Percentiles rank a stretch among this genome's conserved stretches.
Conservation (phyloP, 116 monocot species). For the Zostera marina region DNA sequence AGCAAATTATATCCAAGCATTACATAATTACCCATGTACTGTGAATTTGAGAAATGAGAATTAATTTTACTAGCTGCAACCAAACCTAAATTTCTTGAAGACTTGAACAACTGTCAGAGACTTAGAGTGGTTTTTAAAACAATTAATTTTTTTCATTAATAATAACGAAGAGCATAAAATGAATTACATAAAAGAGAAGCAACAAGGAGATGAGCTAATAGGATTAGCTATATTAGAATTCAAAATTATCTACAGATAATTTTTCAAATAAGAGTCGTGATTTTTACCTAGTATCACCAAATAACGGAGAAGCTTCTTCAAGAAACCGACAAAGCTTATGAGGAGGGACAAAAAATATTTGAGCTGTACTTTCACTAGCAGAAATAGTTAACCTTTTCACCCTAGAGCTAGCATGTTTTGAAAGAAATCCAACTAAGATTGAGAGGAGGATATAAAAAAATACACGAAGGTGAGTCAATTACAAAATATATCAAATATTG, state of each 20-base stretch:
- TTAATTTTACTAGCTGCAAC: too few relatives aligned
- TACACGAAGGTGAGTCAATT: neutral
- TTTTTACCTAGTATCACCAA: slow-evolving; percentile 73
- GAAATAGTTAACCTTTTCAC: slow-evolving; percentile 56
- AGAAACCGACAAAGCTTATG: slow-evolving; percentile 83
- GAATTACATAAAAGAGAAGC: too few relatives aligned
- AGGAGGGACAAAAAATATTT: slow-evolving; percentile 89
- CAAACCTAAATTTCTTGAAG: too few relatives aligned
- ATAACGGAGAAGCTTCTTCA: slow-evolving; percentile 49
- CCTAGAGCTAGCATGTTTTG: slow-evolving; percentile 64
- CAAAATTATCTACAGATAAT: too few relatives aligned
- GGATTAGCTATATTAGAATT: too few relatives aligned
- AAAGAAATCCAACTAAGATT: slow-evolving; percentile 80
- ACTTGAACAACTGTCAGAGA: too few relatives aligned
- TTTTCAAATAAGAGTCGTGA: neutral
- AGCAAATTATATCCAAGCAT: too few relatives aligned
- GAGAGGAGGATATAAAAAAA: neutral
- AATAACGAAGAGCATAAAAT: too few relatives aligned
- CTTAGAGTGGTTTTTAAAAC: too few relatives aligned
- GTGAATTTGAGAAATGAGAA: too few relatives aligned
- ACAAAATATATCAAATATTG: neutral
- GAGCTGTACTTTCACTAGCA: slow-evolving; percentile 55
- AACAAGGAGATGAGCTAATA: too few relatives aligned
- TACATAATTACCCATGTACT: too few relatives aligned
- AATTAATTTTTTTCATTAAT: neutral